phyloP scores from a whole-genome alignment of 352 stramenopile genomes.

The Phytophthora quininea region DNA sequence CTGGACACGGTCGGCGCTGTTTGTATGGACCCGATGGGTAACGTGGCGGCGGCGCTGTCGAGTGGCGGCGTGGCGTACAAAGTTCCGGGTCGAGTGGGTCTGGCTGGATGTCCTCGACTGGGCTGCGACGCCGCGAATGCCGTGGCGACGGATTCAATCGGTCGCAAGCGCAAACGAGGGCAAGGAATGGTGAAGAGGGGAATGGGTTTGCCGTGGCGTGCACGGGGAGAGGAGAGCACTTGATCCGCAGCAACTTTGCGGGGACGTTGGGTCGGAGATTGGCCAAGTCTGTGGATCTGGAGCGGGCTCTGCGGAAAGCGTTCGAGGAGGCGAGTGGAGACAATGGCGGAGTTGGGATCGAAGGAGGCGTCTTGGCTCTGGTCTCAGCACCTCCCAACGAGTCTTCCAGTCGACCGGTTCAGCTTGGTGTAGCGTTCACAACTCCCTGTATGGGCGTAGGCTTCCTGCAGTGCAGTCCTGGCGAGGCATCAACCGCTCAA shows the following conservation, averaged over 20 bases:
- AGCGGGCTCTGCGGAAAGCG: constrained; percentile 36
- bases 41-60: constrained; percentile 63
- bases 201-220: constrained; percentile 62
- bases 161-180: constrained; percentile 23
- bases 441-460: constrained; percentile 76
- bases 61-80: constrained; percentile 77
- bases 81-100: constrained; percentile 62
- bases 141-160: neutral
- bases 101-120: constrained; percentile 69
- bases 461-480: constrained; percentile 36
- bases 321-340: constrained; percentile 38
- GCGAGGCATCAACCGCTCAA: constrained; percentile 25
- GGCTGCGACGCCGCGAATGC: constrained; percentile 58
- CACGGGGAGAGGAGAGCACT: constrained; percentile 73
- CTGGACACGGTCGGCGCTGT: constrained; percentile 73
- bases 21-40: constrained; percentile 58
- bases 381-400: constrained; percentile 1
- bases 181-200: constrained; percentile 8
- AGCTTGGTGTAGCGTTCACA: constrained; percentile 67
- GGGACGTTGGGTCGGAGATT: constrained; percentile 37
- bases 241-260: constrained; percentile 57
- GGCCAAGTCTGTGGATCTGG: constrained; percentile 28
- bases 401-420: constrained; percentile 14
- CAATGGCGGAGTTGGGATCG: constrained; percentile 46
- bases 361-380: constrained; percentile 65